These are phyloP conservation scores for Aspergillus panamensis DNA, from an alignment of 495 filamentous ascomycete species.

Conservation along the genomic window DNA sequence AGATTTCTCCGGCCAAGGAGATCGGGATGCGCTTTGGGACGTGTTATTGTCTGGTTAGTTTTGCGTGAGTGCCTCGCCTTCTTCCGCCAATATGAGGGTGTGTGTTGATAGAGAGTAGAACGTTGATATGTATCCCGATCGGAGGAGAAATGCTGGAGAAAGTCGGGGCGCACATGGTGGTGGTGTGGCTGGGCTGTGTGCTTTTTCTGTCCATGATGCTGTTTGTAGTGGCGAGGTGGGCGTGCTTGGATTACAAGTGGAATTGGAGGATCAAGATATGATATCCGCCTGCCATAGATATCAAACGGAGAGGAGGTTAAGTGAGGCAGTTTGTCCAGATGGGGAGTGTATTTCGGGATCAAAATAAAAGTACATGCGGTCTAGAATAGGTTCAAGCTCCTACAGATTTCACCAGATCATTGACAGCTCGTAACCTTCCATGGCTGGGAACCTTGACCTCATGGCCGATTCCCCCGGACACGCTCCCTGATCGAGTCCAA, in stretches of 20 bases:
- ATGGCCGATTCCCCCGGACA: no score
- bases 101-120: constrained; percentile 21
- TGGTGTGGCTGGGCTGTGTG: constrained; percentile 37
- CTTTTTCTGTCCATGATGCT: constrained; percentile 35
- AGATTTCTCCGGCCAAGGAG: constrained; percentile 58
- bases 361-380: no score
- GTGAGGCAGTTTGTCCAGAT: no score
- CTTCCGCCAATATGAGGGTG: background rate
- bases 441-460: no score
- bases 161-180: constrained; percentile 34
- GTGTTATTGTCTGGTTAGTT: constrained; percentile 60
- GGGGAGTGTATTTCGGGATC: no score
- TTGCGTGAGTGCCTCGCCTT: constrained; percentile 40
- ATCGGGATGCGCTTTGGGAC: constrained; percentile 67
- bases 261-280: constrained; percentile 39
- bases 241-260: constrained; percentile 48
- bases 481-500: no score
- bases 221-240: constrained; percentile 47
- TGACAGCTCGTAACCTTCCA: no score
- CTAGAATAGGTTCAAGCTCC: no score
- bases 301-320: no score
- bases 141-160: constrained; percentile 43
- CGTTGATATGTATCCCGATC: constrained; percentile 40
- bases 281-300: no score
- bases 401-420: no score